Percentiles rank a stretch among this genome's conserved stretches.
These are phyloP conservation scores for Diaporthe sp. DNA, from an alignment of 2,329 filamentous ascomycete species.

Conservation along the genomic window DNA sequence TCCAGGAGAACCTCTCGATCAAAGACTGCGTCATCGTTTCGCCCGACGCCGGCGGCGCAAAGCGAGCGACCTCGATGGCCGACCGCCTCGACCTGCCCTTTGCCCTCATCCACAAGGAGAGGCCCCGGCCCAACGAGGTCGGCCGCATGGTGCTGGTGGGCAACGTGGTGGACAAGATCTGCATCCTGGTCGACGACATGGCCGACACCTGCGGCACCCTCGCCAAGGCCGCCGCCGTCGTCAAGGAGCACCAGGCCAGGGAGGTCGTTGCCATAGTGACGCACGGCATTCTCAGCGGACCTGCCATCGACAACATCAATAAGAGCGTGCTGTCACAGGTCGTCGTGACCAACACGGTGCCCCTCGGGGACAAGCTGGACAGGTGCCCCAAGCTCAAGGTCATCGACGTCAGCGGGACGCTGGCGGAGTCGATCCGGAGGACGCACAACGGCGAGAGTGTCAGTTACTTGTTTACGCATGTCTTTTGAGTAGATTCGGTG, in stretches of 20 bases:
- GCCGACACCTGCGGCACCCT: conserved; percentile 84
- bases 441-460: conserved; percentile 78
- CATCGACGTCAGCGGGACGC: conserved; percentile 90
- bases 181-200: conserved; percentile 98
- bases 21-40: conserved; percentile 93
- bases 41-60: conserved; percentile 95
- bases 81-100: conserved; percentile 95
- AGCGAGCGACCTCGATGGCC: conserved; percentile 94
- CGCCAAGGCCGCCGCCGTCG: conserved; percentile 87
- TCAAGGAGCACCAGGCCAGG: conserved; percentile 87
- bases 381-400: conserved; percentile 84
- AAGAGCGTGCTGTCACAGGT: conserved; percentile 81
- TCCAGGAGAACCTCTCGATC: conserved; percentile 86
- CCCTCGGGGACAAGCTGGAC: conserved; percentile 82
- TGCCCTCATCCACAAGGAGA: conserved; percentile 92
- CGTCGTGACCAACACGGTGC: conserved; percentile 93
- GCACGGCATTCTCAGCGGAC: conserved; percentile 90
- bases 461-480: conserved; percentile 78
- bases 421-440: conserved; percentile 78
- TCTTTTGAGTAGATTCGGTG: conserved; percentile 47
- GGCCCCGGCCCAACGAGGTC: conserved; percentile 69
- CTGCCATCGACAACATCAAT: conserved; percentile 89
- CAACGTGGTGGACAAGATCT: conserved; percentile 86
- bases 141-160: conserved; percentile 89
- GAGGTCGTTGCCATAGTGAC: conserved; percentile 96